phyloP scores from a whole-genome alignment of 2,329 filamentous ascomycete species.

The Paecilomyces niveus region DNA sequence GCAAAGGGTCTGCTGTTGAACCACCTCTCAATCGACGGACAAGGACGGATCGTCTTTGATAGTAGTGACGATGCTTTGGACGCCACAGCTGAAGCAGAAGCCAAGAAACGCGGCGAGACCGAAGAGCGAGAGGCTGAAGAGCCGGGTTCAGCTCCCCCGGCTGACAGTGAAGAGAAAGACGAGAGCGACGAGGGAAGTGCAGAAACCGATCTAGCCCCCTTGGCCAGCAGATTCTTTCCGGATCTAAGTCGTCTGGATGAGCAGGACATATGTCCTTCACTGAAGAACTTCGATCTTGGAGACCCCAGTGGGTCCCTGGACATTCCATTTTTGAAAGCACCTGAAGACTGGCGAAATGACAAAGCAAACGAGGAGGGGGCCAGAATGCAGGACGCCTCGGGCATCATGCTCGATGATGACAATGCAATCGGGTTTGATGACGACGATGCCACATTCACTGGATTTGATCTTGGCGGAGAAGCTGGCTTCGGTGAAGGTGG shows the following conservation, averaged over 20 bases:
- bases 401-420: conserved; percentile 79
- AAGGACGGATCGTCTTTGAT: conserved; percentile 94
- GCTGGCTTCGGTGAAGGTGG: conserved; percentile 87
- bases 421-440: conserved; percentile 76
- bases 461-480: conserved; percentile 61
- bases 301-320: conserved; percentile 78
- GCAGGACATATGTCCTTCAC: conserved; percentile 87
- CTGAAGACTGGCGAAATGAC: conserved; percentile 75
- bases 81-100: conserved; percentile 32
- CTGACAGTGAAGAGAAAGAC: conserved; percentile 24
- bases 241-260: conserved; percentile 69
- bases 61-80: conserved; percentile 80
- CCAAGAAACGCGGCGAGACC: conserved; percentile 25
- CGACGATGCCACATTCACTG: conserved; percentile 64
- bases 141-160: conserved; percentile 18
- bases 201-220: conserved; percentile 69
- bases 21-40: conserved; percentile 88
- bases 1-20: conserved; percentile 93
- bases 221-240: conserved; percentile 79
- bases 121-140: conserved; percentile 40
- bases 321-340: conserved; percentile 83
- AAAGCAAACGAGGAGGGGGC: conserved; percentile 49
- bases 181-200: conserved; percentile 44
- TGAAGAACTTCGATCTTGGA: conserved; percentile 89
- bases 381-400: conserved; percentile 61